Percentiles rank a stretch among this genome's conserved stretches.
These are phyloP conservation scores for Penicillium sp. DNA, from an alignment of 2,329 filamentous ascomycete species.

Conservation along the genomic window DNA sequence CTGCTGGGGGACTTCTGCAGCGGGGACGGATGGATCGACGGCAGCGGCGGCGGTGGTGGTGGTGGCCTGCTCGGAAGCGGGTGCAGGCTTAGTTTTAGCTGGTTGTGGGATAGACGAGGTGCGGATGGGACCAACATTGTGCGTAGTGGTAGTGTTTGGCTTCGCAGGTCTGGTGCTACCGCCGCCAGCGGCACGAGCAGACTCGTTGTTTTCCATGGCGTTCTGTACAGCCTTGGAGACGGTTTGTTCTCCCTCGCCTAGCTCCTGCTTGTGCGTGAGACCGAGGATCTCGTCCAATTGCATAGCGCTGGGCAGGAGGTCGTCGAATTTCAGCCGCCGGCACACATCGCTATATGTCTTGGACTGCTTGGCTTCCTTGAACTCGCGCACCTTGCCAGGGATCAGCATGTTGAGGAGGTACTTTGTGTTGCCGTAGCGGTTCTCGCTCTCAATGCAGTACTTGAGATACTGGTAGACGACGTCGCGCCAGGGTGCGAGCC, in stretches of 20 bases:
- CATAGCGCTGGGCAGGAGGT: conserved; percentile 64
- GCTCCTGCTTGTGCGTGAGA: conserved; percentile 29
- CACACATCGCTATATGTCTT: conserved; percentile 74
- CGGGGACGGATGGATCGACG: conserved; percentile 23
- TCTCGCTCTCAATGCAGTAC: conserved; percentile 73
- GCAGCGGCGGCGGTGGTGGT: conserved; percentile 11
- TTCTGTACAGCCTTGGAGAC: conserved; percentile 35
- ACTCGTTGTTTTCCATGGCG: conserved; percentile 37
- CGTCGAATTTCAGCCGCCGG: conserved; percentile 63
- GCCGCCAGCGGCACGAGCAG: conserved; percentile 39
- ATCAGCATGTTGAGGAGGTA: conserved; percentile 84
- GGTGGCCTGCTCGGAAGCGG: conserved; percentile 17
- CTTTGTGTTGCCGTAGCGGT: conserved; percentile 91
- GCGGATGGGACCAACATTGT: conserved; percentile 36
- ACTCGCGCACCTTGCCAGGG: conserved; percentile 71
- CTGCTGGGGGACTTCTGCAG: conserved; percentile 24
- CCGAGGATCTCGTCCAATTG: conserved; percentile 64
- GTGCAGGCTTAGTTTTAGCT: conserved; percentile 23
- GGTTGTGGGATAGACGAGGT: conserved; percentile 34
- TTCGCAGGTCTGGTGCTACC: conserved; percentile 27
- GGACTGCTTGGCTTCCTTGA: conserved; percentile 61
- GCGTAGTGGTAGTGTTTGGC: conserved; percentile 20
- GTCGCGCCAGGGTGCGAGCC: conserved; percentile 71
- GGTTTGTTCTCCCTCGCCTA: conserved; percentile 15
- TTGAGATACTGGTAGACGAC: conserved; percentile 76